These are phyloP conservation scores for Polysphondylium violaceum DNA, from an alignment of 78 protist genomes.

Conservation along the genomic window DNA sequence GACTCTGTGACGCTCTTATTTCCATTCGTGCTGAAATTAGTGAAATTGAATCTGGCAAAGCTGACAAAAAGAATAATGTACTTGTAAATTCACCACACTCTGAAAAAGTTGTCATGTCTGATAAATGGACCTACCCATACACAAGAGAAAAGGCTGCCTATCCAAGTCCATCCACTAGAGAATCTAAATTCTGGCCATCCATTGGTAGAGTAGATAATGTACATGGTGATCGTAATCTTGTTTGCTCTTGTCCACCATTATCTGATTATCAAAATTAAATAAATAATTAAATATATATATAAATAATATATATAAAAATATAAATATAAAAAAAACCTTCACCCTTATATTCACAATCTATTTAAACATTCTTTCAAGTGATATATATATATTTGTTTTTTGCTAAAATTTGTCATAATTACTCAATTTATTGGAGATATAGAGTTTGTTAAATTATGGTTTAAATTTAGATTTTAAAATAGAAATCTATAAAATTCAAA, in stretches of 20 bases:
- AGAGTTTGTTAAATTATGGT: too few species aligned
- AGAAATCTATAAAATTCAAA: too few species aligned
- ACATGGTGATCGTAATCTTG: constrained; percentile 94
- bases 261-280: constrained; percentile 12
- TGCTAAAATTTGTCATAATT: too few species aligned
- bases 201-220: constrained; percentile 91
- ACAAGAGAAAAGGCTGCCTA: constrained; percentile 81
- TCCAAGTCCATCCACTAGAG: constrained; percentile 72
- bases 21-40: constrained; percentile 94
- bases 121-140: constrained; percentile 83
- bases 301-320: too few species aligned
- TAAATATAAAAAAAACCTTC: too few species aligned
- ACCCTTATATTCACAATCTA: too few species aligned
- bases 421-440: too few species aligned
- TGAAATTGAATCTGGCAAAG: constrained; percentile 91
- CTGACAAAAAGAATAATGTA: constrained; percentile 84
- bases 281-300: too few species aligned
- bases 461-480: too few species aligned
- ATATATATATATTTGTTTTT: too few species aligned
- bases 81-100: constrained; percentile 96
- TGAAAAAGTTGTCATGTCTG: constrained; percentile 64
- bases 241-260: constrained; percentile 89
- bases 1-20: constrained; percentile 95
- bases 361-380: too few species aligned
- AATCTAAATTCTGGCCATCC: constrained; percentile 89